Percentiles rank a stretch among this genome's conserved stretches.
Evolutionary conservation across 768 basidiomycete species (phyloP).

Genomic region (Kwoniella sp.): DNA sequence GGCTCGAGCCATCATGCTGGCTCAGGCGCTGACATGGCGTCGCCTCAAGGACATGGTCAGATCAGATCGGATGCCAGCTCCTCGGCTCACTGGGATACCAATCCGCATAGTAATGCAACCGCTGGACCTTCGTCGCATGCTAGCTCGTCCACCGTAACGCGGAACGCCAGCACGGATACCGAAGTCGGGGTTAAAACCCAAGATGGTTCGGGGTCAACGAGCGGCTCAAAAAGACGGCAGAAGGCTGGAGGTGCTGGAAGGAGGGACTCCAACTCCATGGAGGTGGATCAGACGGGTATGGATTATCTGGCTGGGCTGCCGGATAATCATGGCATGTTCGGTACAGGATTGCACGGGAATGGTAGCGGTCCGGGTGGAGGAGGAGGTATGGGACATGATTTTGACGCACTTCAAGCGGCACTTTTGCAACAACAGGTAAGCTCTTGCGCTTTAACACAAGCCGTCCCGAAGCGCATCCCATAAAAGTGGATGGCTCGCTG

Average conservation of each 20-base stretch:
- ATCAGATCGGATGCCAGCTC: neutral
- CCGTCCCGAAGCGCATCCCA: no score
- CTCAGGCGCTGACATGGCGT: slow-evolving; percentile 7
- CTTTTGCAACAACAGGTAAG: slow-evolving; percentile 28
- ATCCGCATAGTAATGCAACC: neutral
- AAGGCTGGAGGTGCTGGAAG: neutral
- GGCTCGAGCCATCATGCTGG: neutral
- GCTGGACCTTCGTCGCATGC: slow-evolving; percentile 19
- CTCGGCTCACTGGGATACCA: slow-evolving; percentile 6
- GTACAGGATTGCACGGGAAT: neutral
- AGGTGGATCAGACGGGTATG: slow-evolving; percentile 15
- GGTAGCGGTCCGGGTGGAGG: slow-evolving; percentile 6
- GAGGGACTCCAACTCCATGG: slow-evolving; percentile 9
- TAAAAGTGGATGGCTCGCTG: neutral
- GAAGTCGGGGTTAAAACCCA: neutral
- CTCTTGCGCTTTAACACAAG: no score
- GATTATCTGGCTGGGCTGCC: slow-evolving; percentile 5
- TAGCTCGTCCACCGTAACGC: slow-evolving; percentile 11
- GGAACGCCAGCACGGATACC: slow-evolving; percentile 2
- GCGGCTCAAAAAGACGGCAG: neutral
- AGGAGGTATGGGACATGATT: slow-evolving; percentile 7
- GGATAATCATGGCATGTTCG: neutral
- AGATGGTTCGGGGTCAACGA: neutral
- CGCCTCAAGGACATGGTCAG: neutral
- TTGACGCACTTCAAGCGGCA: slow-evolving; percentile 22